Base-by-base conservation (phyloP, 2,329 filamentous ascomycete species). In the Peltaster fructicola region DNA sequence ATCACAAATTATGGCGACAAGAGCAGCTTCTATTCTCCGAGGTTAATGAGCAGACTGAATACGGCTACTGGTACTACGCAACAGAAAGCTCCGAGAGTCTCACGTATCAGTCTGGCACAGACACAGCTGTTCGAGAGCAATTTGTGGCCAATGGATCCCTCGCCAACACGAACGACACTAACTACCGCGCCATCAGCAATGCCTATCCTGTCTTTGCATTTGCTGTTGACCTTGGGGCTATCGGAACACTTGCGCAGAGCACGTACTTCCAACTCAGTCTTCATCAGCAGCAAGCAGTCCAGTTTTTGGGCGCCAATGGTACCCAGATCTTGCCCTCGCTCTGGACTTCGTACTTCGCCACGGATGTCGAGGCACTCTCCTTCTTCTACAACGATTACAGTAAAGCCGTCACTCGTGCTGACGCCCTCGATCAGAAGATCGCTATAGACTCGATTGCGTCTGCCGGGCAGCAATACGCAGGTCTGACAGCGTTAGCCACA, bases 41-140 rank as follows among this genome's bases (percentile, higher is more conserved):
- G 31, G 39, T 47, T 17, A 48, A 43, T 11, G 53, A 65, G 24
- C 57, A 59, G 27, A 54, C 52, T 8, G 57, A 65, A 37, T 66
- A 59, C 52, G 62, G 62, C 6, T 50, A 57, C 22, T 59, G 58
- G 56, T 65, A 63, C 36, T 67, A 60, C 40, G 51, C 59, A 3
- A 63, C 62, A 4, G 51, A 57, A 21, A 48, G 48, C 8, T 37
- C 30, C 0, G 31, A 47, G n/a, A 44, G 43, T 2, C 37, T 62
- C 26, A 59, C 57, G 3, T 54, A 57, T 29, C 56, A 61, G 30
- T 56, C 58, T 15, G 63, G 61, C 4, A 25, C 33, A 7, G 60
- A 60, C 27, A 33, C 20, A 4, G 47, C 50, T 28, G 59, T 67
- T 14, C 58, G 65, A 9, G 46, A 44, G 9, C 42, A 49, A 3